Evolutionary conservation across 345 rosid genomes (phyloP), one percentile per base, ranked within the genome.

Genomic region (Populus davidiana): DNA sequence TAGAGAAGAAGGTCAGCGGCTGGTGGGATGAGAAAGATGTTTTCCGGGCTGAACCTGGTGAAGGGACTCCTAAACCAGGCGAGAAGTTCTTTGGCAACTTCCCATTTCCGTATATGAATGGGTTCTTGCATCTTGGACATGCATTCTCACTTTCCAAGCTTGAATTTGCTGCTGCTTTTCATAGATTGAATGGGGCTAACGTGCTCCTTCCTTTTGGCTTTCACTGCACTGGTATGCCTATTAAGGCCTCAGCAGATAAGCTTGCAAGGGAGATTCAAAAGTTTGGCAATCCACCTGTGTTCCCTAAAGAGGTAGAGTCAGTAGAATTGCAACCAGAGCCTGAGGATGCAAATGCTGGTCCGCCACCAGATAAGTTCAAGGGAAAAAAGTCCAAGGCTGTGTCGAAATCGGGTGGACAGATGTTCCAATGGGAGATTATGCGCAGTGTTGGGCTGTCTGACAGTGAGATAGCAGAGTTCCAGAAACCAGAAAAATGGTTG

Each of bases 171-270:
- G 94, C 97, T 38, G 97, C 98, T 43, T 94, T 84, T 70, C 98
- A 93, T 79, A 87, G 98, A 82, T 75, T 94, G n/a, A 85, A 90
- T 72, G 98, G 98, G 8, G 93, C 91, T 61, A 94, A 93, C 79
- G 98, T 93, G 73, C 87, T 94, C 2, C 83, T 93, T 38, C 98
- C 98, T 0, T 94, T 94, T 83, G 98, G 85, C 43, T 94, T 94
- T 70, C 98, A 94, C 75, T 93, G 98, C 77, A 94, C 99, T 31
- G 99, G 99, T 56, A 94, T 94, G 98, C 99, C 98, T 5, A 94
- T 94, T 43, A 93, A 94, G 88, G 99, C 99, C 49, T 89, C 98
- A 2, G 99, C 99, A 4, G 99, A 91, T 86, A 95, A 95, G 73
- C 96, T 95, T 75, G 81, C 83, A 8, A 84, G 96, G 33, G 99